A percentile compares a stretch with the other conserved stretches of the same genome.
phyloP scores from a whole-genome alignment of 2,329 filamentous ascomycete genomes.

The Niveomyces coronatus region DNA sequence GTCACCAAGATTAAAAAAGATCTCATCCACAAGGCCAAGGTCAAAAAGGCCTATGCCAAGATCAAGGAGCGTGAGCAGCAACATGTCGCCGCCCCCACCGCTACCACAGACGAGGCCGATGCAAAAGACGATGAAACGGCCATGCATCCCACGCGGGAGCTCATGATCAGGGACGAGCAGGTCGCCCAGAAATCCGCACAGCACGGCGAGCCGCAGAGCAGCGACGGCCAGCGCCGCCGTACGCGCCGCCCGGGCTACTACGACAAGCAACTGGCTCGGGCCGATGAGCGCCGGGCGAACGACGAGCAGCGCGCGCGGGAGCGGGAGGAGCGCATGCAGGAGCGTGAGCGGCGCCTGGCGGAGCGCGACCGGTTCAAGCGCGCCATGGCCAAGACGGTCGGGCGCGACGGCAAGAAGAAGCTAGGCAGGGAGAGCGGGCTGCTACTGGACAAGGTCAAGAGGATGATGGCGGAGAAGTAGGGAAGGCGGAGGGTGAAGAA shows the following conservation, averaged over 20 bases:
- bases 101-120: constrained; percentile 10
- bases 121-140: constrained; percentile 15
- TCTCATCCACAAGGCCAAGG: constrained; percentile 83
- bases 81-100: constrained; percentile 9
- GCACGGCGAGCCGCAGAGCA: constrained; percentile 9
- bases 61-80: constrained; percentile 47
- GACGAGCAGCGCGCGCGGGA: constrained; percentile 30
- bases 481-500: constrained; percentile 6
- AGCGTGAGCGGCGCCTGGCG: constrained; percentile 55
- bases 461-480: constrained; percentile 45
- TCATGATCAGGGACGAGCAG: constrained; percentile 30
- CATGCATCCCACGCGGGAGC: constrained; percentile 28
- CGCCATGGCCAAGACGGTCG: constrained; percentile 64
- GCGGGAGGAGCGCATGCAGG: constrained; percentile 40
- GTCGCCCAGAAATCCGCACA: constrained; percentile 21
- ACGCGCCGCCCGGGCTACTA: constrained; percentile 45
- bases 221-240: constrained; percentile 24
- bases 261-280: constrained; percentile 48
- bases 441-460: constrained; percentile 67
- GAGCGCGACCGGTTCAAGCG: constrained; percentile 54
- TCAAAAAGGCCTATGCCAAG: constrained; percentile 88
- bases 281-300: constrained; percentile 33
- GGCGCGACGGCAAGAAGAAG: constrained; percentile 66
- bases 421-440: constrained; percentile 72
- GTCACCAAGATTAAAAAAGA: constrained; percentile 83